Evolutionary conservation across 1,139 yeast species (phyloP).

Genomic region (Eremothecium cymbalariae): DNA sequence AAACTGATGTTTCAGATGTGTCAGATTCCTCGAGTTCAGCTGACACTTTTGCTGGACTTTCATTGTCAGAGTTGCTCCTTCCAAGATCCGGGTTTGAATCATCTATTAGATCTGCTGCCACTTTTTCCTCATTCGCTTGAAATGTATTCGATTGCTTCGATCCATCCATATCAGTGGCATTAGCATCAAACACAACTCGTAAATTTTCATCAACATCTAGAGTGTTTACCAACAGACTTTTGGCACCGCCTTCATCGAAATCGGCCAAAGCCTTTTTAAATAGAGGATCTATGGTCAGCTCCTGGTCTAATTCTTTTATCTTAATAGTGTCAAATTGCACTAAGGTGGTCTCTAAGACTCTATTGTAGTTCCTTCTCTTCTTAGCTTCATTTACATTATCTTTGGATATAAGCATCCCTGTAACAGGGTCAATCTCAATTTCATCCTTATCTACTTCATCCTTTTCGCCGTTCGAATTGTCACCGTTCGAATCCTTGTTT

Average conservation of each 20-base stretch:
- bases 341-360: constrained; percentile 42
- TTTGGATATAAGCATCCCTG: constrained; percentile 28
- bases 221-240: constrained; percentile 68
- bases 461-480: constrained; percentile 34
- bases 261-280: constrained; percentile 85
- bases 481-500: constrained; percentile 21
- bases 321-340: constrained; percentile 53
- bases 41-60: background rate
- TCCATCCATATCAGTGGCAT: constrained; percentile 24
- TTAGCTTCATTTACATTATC: constrained; percentile 33
- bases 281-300: constrained; percentile 74
- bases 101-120: constrained; percentile 13
- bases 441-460: constrained; percentile 33
- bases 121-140: constrained; percentile 15
- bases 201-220: constrained; percentile 35
- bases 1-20: background rate
- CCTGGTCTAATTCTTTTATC: constrained; percentile 67
- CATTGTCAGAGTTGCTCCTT: constrained; percentile 2
- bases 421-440: constrained; percentile 30
- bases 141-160: constrained; percentile 2
- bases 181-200: constrained; percentile 37
- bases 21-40: constrained; percentile 1
- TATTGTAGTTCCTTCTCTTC: constrained; percentile 32
- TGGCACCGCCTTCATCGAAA: constrained; percentile 94
- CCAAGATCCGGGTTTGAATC: too few species aligned